Conservation (phyloP, 176 grass and related monocot genomes). For the Coix lacrymajobi region DNA sequence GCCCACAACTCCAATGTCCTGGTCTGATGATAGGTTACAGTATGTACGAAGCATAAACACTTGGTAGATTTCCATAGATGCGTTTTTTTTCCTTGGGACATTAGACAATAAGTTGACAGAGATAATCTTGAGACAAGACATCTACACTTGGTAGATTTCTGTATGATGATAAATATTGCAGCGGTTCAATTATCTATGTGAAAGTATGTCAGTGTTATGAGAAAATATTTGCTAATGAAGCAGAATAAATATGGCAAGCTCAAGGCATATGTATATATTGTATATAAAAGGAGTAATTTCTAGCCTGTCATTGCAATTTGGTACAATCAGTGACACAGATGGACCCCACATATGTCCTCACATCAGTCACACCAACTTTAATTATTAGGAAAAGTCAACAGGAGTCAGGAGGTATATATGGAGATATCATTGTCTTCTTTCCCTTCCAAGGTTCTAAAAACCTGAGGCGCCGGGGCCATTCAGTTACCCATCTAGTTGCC, state of each 20-base stretch:
- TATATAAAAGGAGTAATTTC: background rate
- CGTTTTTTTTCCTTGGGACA: background rate
- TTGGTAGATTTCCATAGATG: background rate
- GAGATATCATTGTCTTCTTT: background rate
- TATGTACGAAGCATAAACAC: background rate
- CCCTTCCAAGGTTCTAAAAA: background rate
- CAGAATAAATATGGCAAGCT: background rate
- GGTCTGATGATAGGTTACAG: background rate
- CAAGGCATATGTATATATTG: background rate
- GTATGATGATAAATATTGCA: background rate
- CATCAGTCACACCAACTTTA: background rate
- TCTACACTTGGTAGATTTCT: background rate
- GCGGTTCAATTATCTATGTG: background rate
- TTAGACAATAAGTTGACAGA: background rate
- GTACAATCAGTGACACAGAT: background rate
- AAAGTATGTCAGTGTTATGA: background rate
- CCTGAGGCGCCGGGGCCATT: no score
- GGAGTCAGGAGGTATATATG: background rate
- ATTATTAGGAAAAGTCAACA: background rate
- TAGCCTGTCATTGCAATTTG: background rate
- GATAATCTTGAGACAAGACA: background rate
- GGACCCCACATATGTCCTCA: background rate
- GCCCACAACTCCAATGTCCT: background rate
- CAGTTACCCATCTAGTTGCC: background rate
- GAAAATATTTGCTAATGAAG: constrained; percentile 10